Conservation (phyloP, 2,329 filamentous ascomycete genomes). For the Aspergillus costaricaensis region DNA sequence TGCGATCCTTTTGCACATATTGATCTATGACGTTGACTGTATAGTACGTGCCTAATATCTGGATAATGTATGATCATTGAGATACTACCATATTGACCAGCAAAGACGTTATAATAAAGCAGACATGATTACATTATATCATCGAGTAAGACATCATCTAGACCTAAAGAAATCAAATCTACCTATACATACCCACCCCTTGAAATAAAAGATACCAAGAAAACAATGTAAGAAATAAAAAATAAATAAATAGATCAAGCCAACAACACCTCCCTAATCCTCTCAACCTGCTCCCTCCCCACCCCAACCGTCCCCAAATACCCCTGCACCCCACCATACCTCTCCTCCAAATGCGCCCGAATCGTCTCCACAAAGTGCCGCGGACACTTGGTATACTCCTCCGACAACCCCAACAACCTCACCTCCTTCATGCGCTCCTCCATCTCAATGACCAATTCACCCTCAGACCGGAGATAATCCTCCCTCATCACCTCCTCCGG, state of each 20-base stretch:
- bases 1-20: too few relatives aligned
- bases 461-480: slow-evolving; percentile 71
- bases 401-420: slow-evolving; percentile 66
- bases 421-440: slow-evolving; percentile 69
- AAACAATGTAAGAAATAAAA: too few relatives aligned
- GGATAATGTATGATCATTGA: too few relatives aligned
- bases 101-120: too few relatives aligned
- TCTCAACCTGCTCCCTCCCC: slow-evolving; percentile 44
- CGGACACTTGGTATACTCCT: slow-evolving; percentile 71
- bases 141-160: too few relatives aligned
- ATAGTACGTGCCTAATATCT: too few relatives aligned
- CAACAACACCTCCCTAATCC: slow-evolving; percentile 32
- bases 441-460: slow-evolving; percentile 62
- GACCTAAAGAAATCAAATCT: not conserved
- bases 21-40: too few relatives aligned
- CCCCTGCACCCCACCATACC: slow-evolving; percentile 65
- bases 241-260: slow-evolving; percentile 15
- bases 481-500: slow-evolving; percentile 62
- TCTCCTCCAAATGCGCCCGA: slow-evolving; percentile 57
- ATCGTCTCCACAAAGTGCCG: slow-evolving; percentile 64
- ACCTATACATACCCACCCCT: not conserved
- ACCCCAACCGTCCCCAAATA: slow-evolving; percentile 70
- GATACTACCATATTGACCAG: too few relatives aligned
- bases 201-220: not conserved
- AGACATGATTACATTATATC: too few relatives aligned